Percentiles rank a stretch among this genome's conserved stretches.
These are phyloP conservation scores for Isatis tinctoria DNA, from an alignment of 345 rosid genomes.

Conservation along the genomic window DNA sequence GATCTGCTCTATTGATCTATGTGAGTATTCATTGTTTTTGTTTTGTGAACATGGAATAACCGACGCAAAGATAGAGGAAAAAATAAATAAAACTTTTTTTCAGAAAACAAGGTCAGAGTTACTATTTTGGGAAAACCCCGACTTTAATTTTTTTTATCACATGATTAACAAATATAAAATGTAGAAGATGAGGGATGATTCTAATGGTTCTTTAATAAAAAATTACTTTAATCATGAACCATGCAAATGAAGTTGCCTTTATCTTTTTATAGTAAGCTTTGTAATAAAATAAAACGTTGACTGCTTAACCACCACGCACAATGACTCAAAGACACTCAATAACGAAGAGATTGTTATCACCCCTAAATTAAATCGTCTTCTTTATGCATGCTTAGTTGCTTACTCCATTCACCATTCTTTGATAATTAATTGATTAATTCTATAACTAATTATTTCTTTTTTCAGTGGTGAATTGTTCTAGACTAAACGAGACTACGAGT, in stretches of 20 bases:
- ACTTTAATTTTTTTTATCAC: too few relatives aligned
- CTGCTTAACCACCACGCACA: neutral
- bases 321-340: neutral
- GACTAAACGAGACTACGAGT: neutral
- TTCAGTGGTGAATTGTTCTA: neutral
- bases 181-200: too few relatives aligned
- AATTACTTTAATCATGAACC: neutral
- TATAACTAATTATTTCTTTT: neutral
- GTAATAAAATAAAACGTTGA: neutral
- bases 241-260: neutral
- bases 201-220: neutral
- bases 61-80: too few relatives aligned
- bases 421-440: neutral
- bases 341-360: neutral
- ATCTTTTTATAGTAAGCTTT: neutral
- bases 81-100: too few relatives aligned
- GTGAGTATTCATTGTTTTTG: neutral
- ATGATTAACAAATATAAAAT: too few relatives aligned
- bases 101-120: too few relatives aligned
- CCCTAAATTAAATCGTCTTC: neutral
- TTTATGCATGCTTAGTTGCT: neutral
- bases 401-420: neutral
- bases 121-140: too few relatives aligned
- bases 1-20: neutral
- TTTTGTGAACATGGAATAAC: neutral